phyloP scores from a whole-genome alignment of 768 basidiomycete species.

The Russula earlei region DNA sequence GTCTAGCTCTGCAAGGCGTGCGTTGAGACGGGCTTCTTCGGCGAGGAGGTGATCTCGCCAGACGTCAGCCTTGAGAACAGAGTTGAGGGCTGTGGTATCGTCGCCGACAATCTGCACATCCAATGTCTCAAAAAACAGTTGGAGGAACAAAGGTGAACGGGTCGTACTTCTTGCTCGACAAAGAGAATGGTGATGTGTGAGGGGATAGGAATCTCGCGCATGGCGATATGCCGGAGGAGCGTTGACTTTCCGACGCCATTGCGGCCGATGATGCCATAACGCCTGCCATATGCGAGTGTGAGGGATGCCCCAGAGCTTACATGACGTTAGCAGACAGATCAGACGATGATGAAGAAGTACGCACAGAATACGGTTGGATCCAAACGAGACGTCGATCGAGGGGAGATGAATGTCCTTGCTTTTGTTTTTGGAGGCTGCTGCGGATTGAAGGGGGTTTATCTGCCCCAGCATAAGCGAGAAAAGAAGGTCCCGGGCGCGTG shows the following conservation, averaged over 20 bases:
- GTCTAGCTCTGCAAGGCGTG: conserved; percentile 63
- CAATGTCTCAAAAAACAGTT: background rate
- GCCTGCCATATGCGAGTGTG: conserved; percentile 80
- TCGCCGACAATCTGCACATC: conserved; percentile 72
- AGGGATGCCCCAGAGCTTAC: conserved; percentile 73
- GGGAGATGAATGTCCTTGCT: conserved; percentile 95
- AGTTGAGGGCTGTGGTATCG: conserved; percentile 84
- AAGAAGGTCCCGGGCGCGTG: background rate
- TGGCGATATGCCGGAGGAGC: conserved; percentile 83
- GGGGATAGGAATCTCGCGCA: conserved; percentile 91
- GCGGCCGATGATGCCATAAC: conserved; percentile 84
- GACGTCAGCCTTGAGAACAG: conserved; percentile 98
- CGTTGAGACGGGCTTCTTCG: conserved; percentile 73
- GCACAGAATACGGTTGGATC: conserved; percentile 86
- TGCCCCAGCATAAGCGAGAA: conserved; percentile 22
- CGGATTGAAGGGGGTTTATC: conserved; percentile 90
- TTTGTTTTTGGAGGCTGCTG: conserved; percentile 76
- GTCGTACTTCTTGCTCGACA: conserved; percentile 90
- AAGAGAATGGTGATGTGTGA: conserved; percentile 94
- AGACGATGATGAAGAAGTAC: conserved; percentile 21
- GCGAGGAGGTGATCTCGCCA: conserved; percentile 90
- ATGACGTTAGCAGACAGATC: conserved; percentile 1
- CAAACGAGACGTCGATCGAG: conserved; percentile 94
- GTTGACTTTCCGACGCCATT: conserved; percentile 89
- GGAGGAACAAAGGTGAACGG: background rate